Evolutionary conservation across 495 filamentous ascomycete species (phyloP), one percentile per base, ranked within the genome.

Genomic region (Trichocladium uniseriatum): DNA sequence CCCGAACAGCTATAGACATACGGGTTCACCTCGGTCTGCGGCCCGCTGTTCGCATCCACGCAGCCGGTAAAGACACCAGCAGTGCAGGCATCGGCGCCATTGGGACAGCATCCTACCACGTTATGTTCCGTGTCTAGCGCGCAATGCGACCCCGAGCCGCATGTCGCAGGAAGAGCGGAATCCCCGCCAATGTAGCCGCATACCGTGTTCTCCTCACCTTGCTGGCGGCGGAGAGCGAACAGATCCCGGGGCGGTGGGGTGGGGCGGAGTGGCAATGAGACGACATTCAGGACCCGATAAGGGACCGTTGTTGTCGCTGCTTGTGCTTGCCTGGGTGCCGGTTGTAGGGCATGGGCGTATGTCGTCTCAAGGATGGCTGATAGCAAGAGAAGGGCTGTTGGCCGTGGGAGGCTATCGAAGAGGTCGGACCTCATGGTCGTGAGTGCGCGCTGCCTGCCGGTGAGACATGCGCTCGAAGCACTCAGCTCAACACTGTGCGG

Each of bases 101-200:
- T 65, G 5, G 72, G 72, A 48, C 72, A 75, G 54, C 72, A 75
- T 29, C 72, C 72, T n/a, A 75, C 61, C 3, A 69, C 65, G 28
- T 63, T 61, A 49, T 69, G 61, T 31, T 62, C 64, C 19, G 54
- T 51, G 59, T 74, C 72, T 28, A 74, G 49, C 22, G 71, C 72
- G 49, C 72, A 75, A 56, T 75, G 71, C 43, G 71, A 74, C 19
- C 72, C 72, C n/a, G 61, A 59, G 40, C 55, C 64, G 43, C 72
- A 75, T 37, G 72, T 75, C 35, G 72, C 72, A 18, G 72, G 71
- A 19, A 75, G 53, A 29, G 58, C 56, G 22, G 62, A 52, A 42
- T 69, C 37, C 18, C 72, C 72, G 40, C 66, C 68, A 40, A 75
- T 62, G 51, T 61, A 75, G 43, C 72, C 72, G 45, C 72, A 75